Conservation (phyloP, 1,284 basidiomycete genomes). For the Mycena citricolor region DNA sequence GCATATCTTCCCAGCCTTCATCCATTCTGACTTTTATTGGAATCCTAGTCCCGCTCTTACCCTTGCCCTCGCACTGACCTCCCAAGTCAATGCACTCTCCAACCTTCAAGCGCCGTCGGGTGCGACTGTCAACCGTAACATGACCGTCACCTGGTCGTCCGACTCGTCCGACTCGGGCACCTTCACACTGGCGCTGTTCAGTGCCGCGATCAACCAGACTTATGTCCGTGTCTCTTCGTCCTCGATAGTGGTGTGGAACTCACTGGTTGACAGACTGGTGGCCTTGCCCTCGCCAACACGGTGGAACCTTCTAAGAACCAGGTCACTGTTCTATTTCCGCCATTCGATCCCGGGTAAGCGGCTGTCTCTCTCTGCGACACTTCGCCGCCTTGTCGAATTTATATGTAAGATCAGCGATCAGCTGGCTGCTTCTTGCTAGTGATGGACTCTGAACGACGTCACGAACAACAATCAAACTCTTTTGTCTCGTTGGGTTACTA, state of each 20-base stretch:
- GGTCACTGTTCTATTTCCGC: slow-evolving; percentile 1
- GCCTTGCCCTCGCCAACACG: slow-evolving; percentile 6
- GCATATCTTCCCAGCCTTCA: too few relatives aligned
- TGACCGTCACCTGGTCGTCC: slow-evolving; percentile 16
- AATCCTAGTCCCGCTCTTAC: too few relatives aligned
- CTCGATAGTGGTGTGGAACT: neutral
- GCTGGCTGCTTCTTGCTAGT: too few relatives aligned
- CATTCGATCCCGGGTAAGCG: slow-evolving; percentile 9
- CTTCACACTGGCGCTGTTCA: slow-evolving; percentile 12
- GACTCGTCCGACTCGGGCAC: slow-evolving; percentile 12
- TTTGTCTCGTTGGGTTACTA: neutral
- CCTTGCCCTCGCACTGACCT: slow-evolving; percentile 9
- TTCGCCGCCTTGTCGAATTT: too few relatives aligned
- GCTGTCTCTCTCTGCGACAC: neutral
- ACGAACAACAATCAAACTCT: too few relatives aligned
- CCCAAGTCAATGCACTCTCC: slow-evolving; percentile 1
- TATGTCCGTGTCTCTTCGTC: neutral
- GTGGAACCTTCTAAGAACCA: slow-evolving; percentile 5
- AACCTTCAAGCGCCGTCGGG: slow-evolving; percentile 4
- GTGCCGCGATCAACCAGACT: slow-evolving; percentile 1
- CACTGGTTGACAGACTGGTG: slow-evolving; percentile 4
- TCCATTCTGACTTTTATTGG: too few relatives aligned
- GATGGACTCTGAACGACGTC: too few relatives aligned
- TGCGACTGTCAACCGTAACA: neutral
- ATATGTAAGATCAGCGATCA: too few relatives aligned